A percentile compares a stretch with the other conserved stretches of the same genome.
These are phyloP conservation scores for Pinus albicaulis DNA, from an alignment of 75 land plant species.

Conservation along the genomic window DNA sequence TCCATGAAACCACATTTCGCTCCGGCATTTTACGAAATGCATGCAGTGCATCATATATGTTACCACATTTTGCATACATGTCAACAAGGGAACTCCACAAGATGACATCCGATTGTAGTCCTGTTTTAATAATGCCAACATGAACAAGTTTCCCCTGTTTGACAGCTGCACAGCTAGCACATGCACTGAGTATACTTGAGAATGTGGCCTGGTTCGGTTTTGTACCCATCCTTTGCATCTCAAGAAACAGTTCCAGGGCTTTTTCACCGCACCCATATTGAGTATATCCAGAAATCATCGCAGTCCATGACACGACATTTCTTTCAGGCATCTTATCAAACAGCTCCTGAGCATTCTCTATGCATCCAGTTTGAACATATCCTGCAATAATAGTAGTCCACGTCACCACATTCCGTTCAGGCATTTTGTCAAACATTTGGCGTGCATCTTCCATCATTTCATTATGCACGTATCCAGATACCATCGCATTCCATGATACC, in stretches of 20 bases:
- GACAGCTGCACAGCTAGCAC: constrained; percentile 43
- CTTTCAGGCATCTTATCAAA: neutral
- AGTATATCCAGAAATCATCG: constrained; percentile 36
- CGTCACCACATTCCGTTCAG: constrained; percentile 17
- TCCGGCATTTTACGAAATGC: constrained; percentile 25
- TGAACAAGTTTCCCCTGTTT: constrained; percentile 21
- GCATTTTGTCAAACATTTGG: constrained; percentile 29
- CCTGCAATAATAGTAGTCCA: neutral
- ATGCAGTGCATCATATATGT: constrained; percentile 26
- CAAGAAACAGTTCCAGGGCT: constrained; percentile 33
- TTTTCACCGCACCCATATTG: constrained; percentile 23
- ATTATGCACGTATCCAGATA: constrained; percentile 40
- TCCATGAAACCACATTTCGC: constrained; percentile 39
- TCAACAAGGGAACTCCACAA: constrained; percentile 29
- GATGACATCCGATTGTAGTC: neutral
- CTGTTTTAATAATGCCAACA: neutral
- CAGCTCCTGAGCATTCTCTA: neutral
- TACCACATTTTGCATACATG: constrained; percentile 28
- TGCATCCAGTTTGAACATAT: neutral
- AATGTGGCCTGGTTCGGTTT: constrained; percentile 53
- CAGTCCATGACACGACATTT: neutral
- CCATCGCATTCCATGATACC: constrained; percentile 62
- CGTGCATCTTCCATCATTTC: constrained; percentile 26
- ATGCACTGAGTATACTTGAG: constrained; percentile 39
- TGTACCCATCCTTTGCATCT: constrained; percentile 38